phyloP scores from a whole-genome alignment of 192 early-diverging fungal genomes.

The Mortierella alpina region DNA sequence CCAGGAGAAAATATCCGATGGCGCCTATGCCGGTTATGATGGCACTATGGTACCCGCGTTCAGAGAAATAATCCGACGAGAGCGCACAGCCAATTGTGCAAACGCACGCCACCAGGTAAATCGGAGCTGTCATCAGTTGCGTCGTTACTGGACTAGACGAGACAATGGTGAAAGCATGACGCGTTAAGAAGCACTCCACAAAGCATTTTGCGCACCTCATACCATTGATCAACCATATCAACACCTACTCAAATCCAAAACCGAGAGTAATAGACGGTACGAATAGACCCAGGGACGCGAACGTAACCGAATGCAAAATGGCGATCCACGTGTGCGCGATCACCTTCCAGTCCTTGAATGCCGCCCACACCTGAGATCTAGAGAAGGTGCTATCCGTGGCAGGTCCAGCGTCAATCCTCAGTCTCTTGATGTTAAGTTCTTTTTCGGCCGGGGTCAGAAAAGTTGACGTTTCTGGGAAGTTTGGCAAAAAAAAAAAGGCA shows the following conservation, averaged over 20 bases:
- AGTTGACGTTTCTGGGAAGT: slow-evolving; percentile 58
- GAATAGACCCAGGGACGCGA: slow-evolving; percentile 72
- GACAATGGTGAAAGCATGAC: slow-evolving; percentile 13
- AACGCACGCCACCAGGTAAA: slow-evolving; percentile 55
- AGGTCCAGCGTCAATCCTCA: slow-evolving; percentile 57
- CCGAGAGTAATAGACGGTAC: slow-evolving; percentile 75
- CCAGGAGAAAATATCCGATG: slow-evolving; percentile 56
- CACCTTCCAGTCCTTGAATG: slow-evolving; percentile 59
- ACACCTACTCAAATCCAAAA: slow-evolving; percentile 10
- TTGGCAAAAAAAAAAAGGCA: slow-evolving; percentile 53
- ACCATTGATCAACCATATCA: not conserved
- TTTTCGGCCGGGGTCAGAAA: slow-evolving; percentile 57
- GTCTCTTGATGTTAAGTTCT: slow-evolving; percentile 45
- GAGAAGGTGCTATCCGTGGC: slow-evolving; percentile 58
- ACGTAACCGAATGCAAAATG: slow-evolving; percentile 67
- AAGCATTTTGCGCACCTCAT: not conserved
- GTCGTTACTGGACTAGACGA: slow-evolving; percentile 30
- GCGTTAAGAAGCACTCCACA: not conserved
- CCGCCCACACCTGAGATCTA: slow-evolving; percentile 57
- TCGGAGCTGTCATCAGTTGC: slow-evolving; percentile 60
- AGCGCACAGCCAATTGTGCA: slow-evolving; percentile 20
- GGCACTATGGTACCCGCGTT: slow-evolving; percentile 56
- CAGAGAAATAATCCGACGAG: slow-evolving; percentile 21
- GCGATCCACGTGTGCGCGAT: slow-evolving; percentile 65
- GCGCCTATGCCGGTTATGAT: slow-evolving; percentile 39